Evolutionary conservation across 371 early-diverging fungal species (phyloP).

Genomic region (Blakeslea trispora): DNA sequence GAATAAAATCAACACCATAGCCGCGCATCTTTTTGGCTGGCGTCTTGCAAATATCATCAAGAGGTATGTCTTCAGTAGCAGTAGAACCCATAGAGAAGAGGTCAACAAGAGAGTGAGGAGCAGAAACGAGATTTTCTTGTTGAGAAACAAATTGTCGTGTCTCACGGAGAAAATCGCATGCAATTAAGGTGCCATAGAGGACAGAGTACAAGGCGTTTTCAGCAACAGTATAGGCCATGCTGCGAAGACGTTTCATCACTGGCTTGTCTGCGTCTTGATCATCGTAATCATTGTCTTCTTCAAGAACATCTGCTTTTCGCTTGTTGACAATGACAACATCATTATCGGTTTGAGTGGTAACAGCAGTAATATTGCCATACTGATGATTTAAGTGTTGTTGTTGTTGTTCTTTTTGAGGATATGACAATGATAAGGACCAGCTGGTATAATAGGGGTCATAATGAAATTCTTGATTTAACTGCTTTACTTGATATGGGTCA

Average conservation of each 20-base stretch:
- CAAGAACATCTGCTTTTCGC: not conserved
- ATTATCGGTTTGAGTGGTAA: not conserved
- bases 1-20: constrained; percentile 11
- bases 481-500: not conserved
- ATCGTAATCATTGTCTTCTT: not conserved
- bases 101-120: not conserved
- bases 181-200: constrained; percentile 1
- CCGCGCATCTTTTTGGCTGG: constrained; percentile 7
- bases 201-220: constrained; percentile 4
- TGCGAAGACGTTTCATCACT: not conserved
- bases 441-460: not conserved
- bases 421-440: too few relatives aligned
- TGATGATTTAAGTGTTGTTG: too few relatives aligned
- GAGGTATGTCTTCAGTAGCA: too few relatives aligned
- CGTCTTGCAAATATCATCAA: too few relatives aligned
- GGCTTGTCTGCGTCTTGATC: not conserved
- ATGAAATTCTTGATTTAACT: not conserved
- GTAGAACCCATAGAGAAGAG: too few relatives aligned
- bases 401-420: too few relatives aligned
- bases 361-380: too few relatives aligned
- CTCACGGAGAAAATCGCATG: constrained; percentile 4
- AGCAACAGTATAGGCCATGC: not conserved
- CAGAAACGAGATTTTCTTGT: not conserved
- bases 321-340: not conserved
- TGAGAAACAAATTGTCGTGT: not conserved